Evolutionary conservation across 495 filamentous ascomycete species (phyloP), one percentile per base, ranked within the genome.

Genomic region (Lindgomyces ingoldianus): DNA sequence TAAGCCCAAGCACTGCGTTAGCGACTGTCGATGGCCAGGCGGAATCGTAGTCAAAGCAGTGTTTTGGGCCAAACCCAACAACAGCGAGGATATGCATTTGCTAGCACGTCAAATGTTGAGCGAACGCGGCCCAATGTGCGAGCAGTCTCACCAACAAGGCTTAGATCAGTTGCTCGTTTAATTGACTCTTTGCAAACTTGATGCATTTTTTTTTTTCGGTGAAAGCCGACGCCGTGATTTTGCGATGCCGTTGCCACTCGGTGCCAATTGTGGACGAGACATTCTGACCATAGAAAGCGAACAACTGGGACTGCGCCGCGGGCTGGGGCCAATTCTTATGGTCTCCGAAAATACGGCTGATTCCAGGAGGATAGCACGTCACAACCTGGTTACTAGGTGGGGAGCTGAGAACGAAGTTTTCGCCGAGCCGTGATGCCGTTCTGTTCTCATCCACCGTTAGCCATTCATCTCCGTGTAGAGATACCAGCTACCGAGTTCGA

Each of bases 401-500:
- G 19, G 60, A 47, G 30, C 50, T 47, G 14, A 63, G 48, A 2
- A 63, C 45, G 25, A 63, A 63, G 21, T 56, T 63, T 41, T 63
- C 60, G 41, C 46, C 48, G 8, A 56, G 26, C 1, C 60, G 60
- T 3, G 39, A 26, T 6, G 25, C 10, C 2, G 50, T 63, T 25
- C 22, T 46, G 26, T 63, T 49, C 24, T 26, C 51, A 21, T 63
- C 60, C 4, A 36, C 30, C 36, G 21, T 11, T 1, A 25, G 22
- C 50, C 50, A 63, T 8, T 51, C 60, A 63, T 63, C 3, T 56
- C 52, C 8, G 60, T 63, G 60, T 63, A 63, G n/a, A 63, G 9
- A 27, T 63, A 63, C 60, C 60, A 63, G 42, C 22, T 26, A n/a
- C 60, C 60, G 44, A 63, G 60, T n/a, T 41, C 51, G 42, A 63